Base-by-base conservation (phyloP, 2,329 filamentous ascomycete species). In the Eutypella sp. region DNA sequence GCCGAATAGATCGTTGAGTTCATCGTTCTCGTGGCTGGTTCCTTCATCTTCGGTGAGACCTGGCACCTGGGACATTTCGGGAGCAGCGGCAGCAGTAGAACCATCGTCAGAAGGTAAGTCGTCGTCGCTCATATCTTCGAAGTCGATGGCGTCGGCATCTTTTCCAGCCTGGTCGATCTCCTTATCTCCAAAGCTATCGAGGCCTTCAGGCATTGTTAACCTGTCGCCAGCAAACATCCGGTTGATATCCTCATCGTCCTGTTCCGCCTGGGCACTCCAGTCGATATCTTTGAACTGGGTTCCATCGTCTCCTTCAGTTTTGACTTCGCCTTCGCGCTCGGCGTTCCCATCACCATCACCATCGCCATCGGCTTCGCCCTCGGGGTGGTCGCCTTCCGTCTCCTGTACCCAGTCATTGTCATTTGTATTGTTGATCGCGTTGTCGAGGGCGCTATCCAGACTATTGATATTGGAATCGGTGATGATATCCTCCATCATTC, bases 71-170 rank as follows among this genome's bases (percentile, higher is more conserved):
- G 70, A 74, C 15, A 63, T 59, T 42, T 62, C 66, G 5, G 62
- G 65, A 10, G 65, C 66, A 23, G 66, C 67, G 24, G 43, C 50
- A 34, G 45, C 41, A 19, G 36, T 49, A 31, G 49, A 52, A 33
- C 46, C 56, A 45, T 83, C 78, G 49, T 88, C 84, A 6, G 93
- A 89, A 10, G 89, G 86, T 7, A 96, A 76, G 52, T 96, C 91
- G 61, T 95, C 90, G 63, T 97, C 92, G 54, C 86, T 86, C 51
- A 97, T 91, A 60, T 96, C 89, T 62, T 88, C 89, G 57, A 76
- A 99, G 62, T 99, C 93, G 51, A 93, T 71, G 34, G 93, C 93
- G 68, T 97, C 88, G 49, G 90, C 90, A 45, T 90, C 92, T 67
- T 99, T 99, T 64, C 89, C 86, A 6, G 75, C 73, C 53, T 82